A percentile compares a stretch with the other conserved stretches of the same genome.
These are phyloP conservation scores for Nakazawaea populi DNA, from an alignment of 805 yeast species.

Conservation along the genomic window DNA sequence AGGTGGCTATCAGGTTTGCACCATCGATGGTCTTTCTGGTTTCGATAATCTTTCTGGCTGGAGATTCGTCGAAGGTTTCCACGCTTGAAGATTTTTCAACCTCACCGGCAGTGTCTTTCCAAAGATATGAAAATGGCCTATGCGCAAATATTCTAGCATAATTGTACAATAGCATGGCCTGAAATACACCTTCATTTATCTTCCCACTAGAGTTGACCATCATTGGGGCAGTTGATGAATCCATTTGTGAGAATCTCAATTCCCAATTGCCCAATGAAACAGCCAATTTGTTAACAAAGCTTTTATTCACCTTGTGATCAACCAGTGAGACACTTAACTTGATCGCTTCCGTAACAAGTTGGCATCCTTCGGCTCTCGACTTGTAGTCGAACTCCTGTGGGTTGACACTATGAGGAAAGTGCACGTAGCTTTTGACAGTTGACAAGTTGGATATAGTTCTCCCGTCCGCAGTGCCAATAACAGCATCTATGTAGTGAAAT, in stretches of 20 bases:
- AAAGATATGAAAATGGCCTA: constrained; percentile 45
- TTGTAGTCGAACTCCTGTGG: constrained; percentile 37
- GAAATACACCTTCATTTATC: constrained; percentile 51
- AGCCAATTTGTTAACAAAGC: constrained; percentile 30
- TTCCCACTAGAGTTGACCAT: constrained; percentile 35
- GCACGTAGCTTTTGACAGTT: constrained; percentile 25
- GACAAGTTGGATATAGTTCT: constrained; percentile 34
- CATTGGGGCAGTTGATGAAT: constrained; percentile 33
- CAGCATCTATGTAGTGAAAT: constrained; percentile 42
- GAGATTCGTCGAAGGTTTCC: not conserved
- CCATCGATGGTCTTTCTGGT: constrained; percentile 50
- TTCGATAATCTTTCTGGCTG: constrained; percentile 38
- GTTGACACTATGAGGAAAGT: constrained; percentile 33
- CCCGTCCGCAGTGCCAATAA: constrained; percentile 51
- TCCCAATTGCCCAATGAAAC: constrained; percentile 49
- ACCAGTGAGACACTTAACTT: constrained; percentile 40
- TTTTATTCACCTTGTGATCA: constrained; percentile 29
- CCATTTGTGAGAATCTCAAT: constrained; percentile 38
- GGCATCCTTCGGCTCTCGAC: constrained; percentile 38
- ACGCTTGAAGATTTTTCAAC: constrained; percentile 11
- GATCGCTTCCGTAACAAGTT: constrained; percentile 44
- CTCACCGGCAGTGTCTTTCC: constrained; percentile 32
- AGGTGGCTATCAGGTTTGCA: constrained; percentile 41
- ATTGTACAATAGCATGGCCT: constrained; percentile 39
- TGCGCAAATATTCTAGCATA: constrained; percentile 52